Evolutionary conservation across 176 grass and related monocot genomes (phyloP).

Genomic region (Pharus latifolius): DNA sequence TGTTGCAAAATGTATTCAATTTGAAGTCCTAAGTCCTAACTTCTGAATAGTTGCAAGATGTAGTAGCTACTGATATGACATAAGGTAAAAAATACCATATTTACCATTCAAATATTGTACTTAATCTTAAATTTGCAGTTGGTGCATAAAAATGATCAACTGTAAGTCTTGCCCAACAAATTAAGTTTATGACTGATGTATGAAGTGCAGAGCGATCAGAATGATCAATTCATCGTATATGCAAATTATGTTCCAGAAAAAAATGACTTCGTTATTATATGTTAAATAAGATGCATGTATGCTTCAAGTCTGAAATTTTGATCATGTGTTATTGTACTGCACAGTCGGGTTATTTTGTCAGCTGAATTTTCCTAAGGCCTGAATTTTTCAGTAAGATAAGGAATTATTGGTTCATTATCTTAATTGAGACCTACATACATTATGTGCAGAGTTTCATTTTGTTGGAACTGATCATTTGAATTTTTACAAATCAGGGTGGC

Average conservation of each 20-base stretch:
- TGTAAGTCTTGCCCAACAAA: background rate
- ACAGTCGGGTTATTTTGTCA: too few relatives aligned
- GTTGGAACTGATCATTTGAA: background rate
- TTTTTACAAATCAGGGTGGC: conserved; percentile 53
- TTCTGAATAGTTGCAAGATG: background rate
- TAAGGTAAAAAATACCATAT: background rate
- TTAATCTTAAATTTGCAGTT: background rate
- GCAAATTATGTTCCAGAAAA: too few relatives aligned
- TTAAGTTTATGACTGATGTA: background rate
- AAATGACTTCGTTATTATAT: too few relatives aligned
- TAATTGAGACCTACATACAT: background rate
- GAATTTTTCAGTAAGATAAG: too few relatives aligned
- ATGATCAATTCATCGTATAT: too few relatives aligned
- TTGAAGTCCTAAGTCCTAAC: background rate
- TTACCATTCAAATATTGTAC: background rate
- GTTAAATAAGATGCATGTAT: background rate
- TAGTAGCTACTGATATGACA: background rate
- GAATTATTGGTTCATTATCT: too few relatives aligned
- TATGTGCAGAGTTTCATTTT: conserved; percentile 12
- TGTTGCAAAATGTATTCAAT: background rate
- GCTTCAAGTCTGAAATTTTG: too few relatives aligned
- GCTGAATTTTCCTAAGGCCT: too few relatives aligned
- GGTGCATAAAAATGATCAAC: background rate
- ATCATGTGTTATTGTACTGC: too few relatives aligned
- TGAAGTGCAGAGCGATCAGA: too few relatives aligned